Evolutionary conservation across 805 yeast species (phyloP).

Genomic region (Myxozyma lipomycoides): DNA sequence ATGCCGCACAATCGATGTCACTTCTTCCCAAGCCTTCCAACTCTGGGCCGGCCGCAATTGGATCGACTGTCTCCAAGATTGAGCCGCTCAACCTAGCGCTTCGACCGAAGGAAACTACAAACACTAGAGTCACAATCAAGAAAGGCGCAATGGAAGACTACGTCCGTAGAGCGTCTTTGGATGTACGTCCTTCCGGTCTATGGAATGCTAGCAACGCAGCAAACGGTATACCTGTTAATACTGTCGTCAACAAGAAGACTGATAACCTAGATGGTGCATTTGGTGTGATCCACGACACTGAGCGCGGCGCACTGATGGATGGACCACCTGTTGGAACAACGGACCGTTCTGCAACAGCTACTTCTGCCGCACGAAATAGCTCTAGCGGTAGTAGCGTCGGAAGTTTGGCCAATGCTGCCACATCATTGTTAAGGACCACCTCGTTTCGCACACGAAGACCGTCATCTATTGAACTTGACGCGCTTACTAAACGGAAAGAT

Average conservation of each 20-base stretch:
- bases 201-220: background rate
- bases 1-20: background rate
- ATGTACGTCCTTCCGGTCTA: constrained; percentile 7
- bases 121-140: constrained; percentile 64
- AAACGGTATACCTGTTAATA: background rate
- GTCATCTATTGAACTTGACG: constrained; percentile 20
- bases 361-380: too few species aligned
- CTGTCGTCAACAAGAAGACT: background rate
- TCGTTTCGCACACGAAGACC: constrained; percentile 7
- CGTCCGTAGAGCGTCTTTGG: constrained; percentile 26
- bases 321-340: constrained; percentile 6
- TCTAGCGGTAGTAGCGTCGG: background rate
- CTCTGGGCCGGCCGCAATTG: background rate
- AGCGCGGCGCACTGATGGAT: constrained; percentile 27
- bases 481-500: constrained; percentile 1
- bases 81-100: constrained; percentile 65
- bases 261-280: constrained; percentile 6
- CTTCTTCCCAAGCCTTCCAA: background rate
- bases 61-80: constrained; percentile 26
- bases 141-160: constrained; percentile 28
- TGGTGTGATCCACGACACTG: constrained; percentile 30
- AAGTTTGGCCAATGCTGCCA: background rate
- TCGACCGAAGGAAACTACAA: constrained; percentile 61
- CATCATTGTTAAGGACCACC: background rate
- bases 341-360: background rate